A percentile compares a stretch with the other conserved stretches of the same genome.
These are phyloP conservation scores for Echium plantagineum DNA, from an alignment of 257 asterid genomes.

Conservation along the genomic window DNA sequence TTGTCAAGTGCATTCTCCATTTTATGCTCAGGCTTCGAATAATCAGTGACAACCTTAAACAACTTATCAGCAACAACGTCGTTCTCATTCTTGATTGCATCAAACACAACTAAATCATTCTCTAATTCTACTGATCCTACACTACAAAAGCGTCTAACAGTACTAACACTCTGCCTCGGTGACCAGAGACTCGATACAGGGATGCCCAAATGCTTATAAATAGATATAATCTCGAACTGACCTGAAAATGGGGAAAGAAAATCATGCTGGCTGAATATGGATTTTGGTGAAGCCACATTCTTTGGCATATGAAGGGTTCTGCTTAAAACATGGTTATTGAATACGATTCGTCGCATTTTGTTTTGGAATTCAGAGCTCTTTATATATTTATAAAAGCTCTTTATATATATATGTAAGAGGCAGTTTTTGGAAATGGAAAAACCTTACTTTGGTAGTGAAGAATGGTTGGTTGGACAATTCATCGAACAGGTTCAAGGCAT, in stretches of 20 bases:
- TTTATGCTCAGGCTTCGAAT: constrained; percentile 51
- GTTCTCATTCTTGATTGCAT: background rate
- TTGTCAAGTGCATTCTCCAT: constrained; percentile 75
- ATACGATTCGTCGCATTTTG: background rate
- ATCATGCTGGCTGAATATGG: background rate
- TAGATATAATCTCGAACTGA: background rate
- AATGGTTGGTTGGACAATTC: constrained; percentile 29
- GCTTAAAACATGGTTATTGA: background rate
- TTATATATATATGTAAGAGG: too few relatives aligned
- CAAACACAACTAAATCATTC: constrained; percentile 6
- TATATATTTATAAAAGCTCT: too few relatives aligned
- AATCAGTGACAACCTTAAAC: constrained; percentile 45
- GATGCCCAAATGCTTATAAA: constrained; percentile 1
- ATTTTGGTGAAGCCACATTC: background rate
- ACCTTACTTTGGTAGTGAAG: background rate
- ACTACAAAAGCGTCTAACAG: constrained; percentile 29
- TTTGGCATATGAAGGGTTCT: too few relatives aligned
- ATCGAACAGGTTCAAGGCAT: constrained; percentile 34
- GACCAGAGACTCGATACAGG: background rate
- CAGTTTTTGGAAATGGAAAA: background rate
- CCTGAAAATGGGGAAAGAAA: background rate
- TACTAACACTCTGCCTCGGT: constrained; percentile 2
- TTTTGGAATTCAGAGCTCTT: too few relatives aligned
- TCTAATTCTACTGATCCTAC: constrained; percentile 21
- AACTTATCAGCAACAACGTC: constrained; percentile 33